Conservation (phyloP, 495 filamentous ascomycete species). For the Trichoderma asperelloides region DNA sequence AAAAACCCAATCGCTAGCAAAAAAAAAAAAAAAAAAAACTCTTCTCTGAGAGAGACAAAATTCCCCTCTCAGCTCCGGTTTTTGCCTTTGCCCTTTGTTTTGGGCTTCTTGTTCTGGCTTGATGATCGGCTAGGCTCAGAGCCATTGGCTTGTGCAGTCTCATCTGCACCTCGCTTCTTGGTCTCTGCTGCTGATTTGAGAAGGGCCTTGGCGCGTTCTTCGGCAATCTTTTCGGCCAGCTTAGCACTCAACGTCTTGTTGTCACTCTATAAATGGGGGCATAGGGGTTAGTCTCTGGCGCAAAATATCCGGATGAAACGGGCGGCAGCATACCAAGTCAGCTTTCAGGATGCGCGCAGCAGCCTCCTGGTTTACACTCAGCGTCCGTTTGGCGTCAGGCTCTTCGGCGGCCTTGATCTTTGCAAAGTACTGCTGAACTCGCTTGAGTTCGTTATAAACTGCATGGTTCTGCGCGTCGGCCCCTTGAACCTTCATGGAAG, state of each 20-base stretch:
- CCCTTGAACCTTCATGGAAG: conserved; percentile 70
- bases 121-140: background rate
- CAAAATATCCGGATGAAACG: background rate
- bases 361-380: conserved; percentile 69
- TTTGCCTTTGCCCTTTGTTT: background rate
- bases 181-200: conserved; percentile 23
- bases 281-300: background rate
- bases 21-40: too few relatives aligned
- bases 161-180: conserved; percentile 30
- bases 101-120: conserved; percentile 5
- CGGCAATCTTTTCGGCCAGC: conserved; percentile 36
- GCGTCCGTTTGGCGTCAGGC: conserved; percentile 44
- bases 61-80: background rate
- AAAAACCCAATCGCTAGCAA: too few relatives aligned
- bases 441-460: conserved; percentile 71
- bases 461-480: conserved; percentile 74
- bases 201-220: conserved; percentile 35
- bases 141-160: conserved; percentile 11
- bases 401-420: conserved; percentile 66
- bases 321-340: conserved; percentile 50
- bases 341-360: conserved; percentile 72
- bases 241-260: conserved; percentile 30
- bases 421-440: conserved; percentile 84
- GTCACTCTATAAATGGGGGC: conserved; percentile 21
- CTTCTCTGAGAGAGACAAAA: background rate